Evolutionary conservation across 2,329 filamentous ascomycete genomes (phyloP).

Genomic region (Cordyceps fumosorosea): DNA sequence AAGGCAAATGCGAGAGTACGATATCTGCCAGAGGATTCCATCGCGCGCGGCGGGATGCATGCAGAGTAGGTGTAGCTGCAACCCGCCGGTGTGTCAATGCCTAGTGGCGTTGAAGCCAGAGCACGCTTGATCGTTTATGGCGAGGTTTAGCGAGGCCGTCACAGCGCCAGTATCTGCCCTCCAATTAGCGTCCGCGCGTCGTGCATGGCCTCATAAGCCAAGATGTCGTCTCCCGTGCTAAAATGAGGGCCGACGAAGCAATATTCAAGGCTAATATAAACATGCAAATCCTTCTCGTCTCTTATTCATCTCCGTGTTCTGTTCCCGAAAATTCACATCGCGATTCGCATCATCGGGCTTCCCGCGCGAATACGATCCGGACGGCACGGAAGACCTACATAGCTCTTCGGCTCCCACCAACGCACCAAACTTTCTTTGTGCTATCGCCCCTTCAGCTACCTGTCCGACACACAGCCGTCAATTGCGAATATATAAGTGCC

Average conservation of each 20-base stretch:
- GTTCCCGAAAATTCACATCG: no score
- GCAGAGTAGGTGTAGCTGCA: no score
- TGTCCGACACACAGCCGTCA: not conserved
- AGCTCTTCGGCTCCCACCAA: no score
- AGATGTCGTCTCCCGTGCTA: not conserved
- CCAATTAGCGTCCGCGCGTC: not conserved
- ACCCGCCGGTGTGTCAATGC: not conserved
- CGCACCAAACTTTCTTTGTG: not conserved
- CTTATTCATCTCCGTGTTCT: not conserved
- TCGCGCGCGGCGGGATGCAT: no score
- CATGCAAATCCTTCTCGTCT: not conserved
- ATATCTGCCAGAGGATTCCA: not conserved
- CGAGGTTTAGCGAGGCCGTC: conserved; percentile 3
- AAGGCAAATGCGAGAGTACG: not conserved
- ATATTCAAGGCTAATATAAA: not conserved
- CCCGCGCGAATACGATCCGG: not conserved
- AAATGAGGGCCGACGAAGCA: not conserved
- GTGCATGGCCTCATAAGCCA: not conserved
- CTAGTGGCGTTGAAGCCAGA: not conserved
- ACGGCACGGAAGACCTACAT: not conserved
- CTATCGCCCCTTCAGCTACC: not conserved
- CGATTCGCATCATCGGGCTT: no score
- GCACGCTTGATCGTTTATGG: not conserved
- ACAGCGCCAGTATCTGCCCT: not conserved
- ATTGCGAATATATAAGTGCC: not conserved